Conservation (phyloP, 495 filamentous ascomycete species). For the Aspergillus ostianus region DNA sequence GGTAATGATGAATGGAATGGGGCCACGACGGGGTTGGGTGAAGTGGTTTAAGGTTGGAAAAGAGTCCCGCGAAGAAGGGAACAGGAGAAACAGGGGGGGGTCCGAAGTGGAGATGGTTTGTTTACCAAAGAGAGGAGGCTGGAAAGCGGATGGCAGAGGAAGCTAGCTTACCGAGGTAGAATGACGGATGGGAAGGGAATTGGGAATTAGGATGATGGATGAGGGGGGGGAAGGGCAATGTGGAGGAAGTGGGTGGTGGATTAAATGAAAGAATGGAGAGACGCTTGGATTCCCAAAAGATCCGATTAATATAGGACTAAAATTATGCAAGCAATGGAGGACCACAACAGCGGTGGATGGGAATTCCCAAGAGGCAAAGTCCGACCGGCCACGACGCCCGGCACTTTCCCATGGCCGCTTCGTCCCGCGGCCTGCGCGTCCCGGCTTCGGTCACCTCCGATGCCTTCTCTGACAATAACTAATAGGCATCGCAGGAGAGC, state of each 20-base stretch:
- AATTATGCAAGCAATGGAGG: constrained; percentile 3
- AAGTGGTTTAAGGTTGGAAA: constrained; percentile 3
- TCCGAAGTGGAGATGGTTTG: neutral
- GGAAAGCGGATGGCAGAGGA: neutral
- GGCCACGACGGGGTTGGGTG: constrained; percentile 16
- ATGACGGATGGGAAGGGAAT: neutral
- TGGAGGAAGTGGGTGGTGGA: neutral
- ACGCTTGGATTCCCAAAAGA: neutral
- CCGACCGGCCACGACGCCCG: constrained; percentile 18
- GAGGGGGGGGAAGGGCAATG: neutral
- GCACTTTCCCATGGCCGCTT: constrained; percentile 11
- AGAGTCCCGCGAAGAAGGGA: constrained; percentile 16
- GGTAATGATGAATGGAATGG: constrained; percentile 5
- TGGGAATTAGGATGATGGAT: neutral
- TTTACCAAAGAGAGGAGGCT: constrained; percentile 6
- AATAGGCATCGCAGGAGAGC: too few relatives aligned
- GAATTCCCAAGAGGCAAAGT: neutral
- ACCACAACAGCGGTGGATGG: neutral
- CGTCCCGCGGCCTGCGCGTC: neutral
- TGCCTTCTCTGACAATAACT: constrained; percentile 2
- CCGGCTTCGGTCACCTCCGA: constrained; percentile 20
- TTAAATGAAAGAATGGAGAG: neutral
- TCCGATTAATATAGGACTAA: neutral
- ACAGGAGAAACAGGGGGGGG: constrained; percentile 15
- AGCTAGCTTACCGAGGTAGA: constrained; percentile 7